Percentiles rank a stretch among this genome's conserved stretches.
Evolutionary conservation across 2,329 filamentous ascomycete species (phyloP).

Genomic region (Ophiostoma quercus): DNA sequence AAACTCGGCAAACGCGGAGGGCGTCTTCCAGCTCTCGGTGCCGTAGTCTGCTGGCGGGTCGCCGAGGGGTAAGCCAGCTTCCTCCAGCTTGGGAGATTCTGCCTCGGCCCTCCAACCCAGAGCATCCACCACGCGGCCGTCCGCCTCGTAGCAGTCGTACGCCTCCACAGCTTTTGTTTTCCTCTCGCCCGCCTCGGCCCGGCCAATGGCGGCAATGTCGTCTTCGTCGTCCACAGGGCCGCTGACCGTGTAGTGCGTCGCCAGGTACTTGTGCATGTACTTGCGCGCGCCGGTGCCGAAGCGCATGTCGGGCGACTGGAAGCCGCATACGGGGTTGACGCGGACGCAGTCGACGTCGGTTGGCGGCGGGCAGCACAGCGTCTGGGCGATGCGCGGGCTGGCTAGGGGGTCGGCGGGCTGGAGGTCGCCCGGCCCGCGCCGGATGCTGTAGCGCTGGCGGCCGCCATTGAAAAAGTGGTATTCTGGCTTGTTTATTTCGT

Average conservation of each 20-base stretch:
- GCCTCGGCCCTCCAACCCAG: background rate
- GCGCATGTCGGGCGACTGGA: constrained; percentile 31
- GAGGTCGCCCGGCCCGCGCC: background rate
- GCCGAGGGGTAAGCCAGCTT: background rate
- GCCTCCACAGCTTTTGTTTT: background rate
- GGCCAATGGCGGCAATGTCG: background rate
- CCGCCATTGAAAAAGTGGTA: background rate
- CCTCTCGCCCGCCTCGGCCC: background rate
- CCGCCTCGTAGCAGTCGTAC: background rate
- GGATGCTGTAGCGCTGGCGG: background rate
- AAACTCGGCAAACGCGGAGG: background rate
- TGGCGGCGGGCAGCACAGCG: constrained; percentile 10
- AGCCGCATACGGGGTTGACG: constrained; percentile 29
- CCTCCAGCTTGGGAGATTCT: too few species aligned
- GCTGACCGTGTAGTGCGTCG: background rate
- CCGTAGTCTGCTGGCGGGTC: background rate
- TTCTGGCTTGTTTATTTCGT: background rate
- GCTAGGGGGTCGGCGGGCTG: background rate
- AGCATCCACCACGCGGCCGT: background rate
- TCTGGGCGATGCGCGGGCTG: background rate
- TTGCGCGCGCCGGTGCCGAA: background rate
- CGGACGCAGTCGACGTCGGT: constrained; percentile 28
- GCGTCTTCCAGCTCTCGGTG: background rate
- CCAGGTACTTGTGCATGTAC: background rate
- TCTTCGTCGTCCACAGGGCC: background rate